Conservation (phyloP, 768 basidiomycete genomes). For the Coprinopsis marcescibilis region DNA sequence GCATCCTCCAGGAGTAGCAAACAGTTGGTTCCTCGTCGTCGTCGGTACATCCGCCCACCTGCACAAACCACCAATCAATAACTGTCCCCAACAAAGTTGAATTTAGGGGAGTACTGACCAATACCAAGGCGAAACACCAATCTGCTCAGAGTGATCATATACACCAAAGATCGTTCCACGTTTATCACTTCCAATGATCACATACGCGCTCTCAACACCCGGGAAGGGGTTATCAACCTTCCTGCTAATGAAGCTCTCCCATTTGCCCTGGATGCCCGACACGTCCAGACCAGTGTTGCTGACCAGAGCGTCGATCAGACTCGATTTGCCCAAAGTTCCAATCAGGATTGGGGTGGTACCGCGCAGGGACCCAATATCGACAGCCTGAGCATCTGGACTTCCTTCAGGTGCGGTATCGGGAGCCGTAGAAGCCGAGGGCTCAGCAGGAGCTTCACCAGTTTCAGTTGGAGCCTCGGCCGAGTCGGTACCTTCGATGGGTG, state of each 20-base stretch:
- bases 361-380: too few species aligned
- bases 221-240: constrained; percentile 52
- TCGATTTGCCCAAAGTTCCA: constrained; percentile 56
- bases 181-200: constrained; percentile 66
- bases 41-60: constrained; percentile 81
- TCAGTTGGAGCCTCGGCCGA: too few species aligned
- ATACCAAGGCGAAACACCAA: constrained; percentile 70
- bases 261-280: constrained; percentile 52
- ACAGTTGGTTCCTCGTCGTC: constrained; percentile 42
- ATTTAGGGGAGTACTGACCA: constrained; percentile 33
- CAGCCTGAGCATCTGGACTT: too few species aligned
- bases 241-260: constrained; percentile 57
- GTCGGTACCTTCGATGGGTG: too few species aligned
- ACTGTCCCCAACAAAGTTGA: constrained; percentile 6
- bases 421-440: too few species aligned
- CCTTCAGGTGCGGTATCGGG: too few species aligned
- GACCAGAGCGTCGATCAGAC: constrained; percentile 46
- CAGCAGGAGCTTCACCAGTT: too few species aligned
- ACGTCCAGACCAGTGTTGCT: constrained; percentile 50
- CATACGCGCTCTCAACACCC: constrained; percentile 54
- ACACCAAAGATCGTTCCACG: constrained; percentile 62
- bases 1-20: constrained; percentile 38
- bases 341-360: constrained; percentile 46
- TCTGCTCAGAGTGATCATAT: constrained; percentile 66
- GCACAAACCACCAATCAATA: constrained; percentile 6